Conservation (phyloP, 2,329 filamentous ascomycete genomes). For the Thielaviopsis populi region DNA sequence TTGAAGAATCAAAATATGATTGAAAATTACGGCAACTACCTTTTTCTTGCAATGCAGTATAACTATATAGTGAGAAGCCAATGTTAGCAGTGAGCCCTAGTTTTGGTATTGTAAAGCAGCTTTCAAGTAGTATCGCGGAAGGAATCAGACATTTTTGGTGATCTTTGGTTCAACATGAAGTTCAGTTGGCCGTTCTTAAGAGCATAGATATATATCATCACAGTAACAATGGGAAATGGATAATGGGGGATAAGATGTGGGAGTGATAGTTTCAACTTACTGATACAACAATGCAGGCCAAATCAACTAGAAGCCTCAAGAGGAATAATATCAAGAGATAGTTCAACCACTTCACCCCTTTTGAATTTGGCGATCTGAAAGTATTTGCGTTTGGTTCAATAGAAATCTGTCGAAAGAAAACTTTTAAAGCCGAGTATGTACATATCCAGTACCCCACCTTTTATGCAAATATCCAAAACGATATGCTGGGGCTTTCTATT, state of each 20-base stretch:
- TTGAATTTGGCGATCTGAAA: no score
- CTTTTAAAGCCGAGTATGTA: constrained; percentile 10
- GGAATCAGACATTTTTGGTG: constrained; percentile 13
- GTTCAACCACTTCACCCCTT: no score
- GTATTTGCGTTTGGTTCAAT: no score
- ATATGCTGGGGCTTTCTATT: background rate
- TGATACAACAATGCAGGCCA: no score
- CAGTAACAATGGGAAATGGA: constrained; percentile 20
- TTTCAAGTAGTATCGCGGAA: background rate
- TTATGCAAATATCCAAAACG: background rate
- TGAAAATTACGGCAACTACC: no score
- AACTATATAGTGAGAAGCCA: background rate
- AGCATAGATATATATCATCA: constrained; percentile 41
- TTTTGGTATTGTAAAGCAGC: background rate
- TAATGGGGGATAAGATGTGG: constrained; percentile 18
- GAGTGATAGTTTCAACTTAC: constrained; percentile 1
- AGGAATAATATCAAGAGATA: no score
- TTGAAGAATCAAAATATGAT: no score
- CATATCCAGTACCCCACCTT: constrained; percentile 4
- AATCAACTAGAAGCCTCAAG: no score
- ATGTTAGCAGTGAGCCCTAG: background rate
- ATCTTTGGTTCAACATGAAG: constrained; percentile 19
- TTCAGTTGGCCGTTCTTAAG: constrained; percentile 56
- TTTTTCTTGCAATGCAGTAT: no score
- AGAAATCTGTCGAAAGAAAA: background rate